These are phyloP conservation scores for Penstemon davidsonii DNA, from an alignment of 257 asterid species.

Conservation along the genomic window DNA sequence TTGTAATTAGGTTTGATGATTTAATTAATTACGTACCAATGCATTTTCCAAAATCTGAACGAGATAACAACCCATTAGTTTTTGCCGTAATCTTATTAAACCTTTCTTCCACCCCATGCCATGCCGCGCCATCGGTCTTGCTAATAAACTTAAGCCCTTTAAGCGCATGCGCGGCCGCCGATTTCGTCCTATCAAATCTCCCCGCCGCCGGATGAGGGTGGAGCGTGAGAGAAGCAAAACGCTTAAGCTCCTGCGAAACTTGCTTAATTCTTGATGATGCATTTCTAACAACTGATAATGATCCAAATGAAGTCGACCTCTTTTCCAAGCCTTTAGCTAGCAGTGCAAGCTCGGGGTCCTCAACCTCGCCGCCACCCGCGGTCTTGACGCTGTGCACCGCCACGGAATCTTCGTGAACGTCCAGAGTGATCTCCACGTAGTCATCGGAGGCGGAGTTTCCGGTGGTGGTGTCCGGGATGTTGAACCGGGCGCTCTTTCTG, in stretches of 20 bases:
- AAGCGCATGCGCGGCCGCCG: slow-evolving; percentile 76
- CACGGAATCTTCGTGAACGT: slow-evolving; percentile 50
- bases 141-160: slow-evolving; percentile 82
- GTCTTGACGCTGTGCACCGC: slow-evolving; percentile 90
- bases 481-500: slow-evolving; percentile 69
- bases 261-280: slow-evolving; percentile 54
- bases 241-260: slow-evolving; percentile 26
- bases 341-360: slow-evolving; percentile 81
- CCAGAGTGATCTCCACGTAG: slow-evolving; percentile 82
- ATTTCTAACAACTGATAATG: slow-evolving; percentile 44
- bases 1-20: neutral
- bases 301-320: slow-evolving; percentile 49
- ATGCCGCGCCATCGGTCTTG: slow-evolving; percentile 67
- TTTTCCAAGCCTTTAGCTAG: slow-evolving; percentile 74
- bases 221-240: slow-evolving; percentile 54
- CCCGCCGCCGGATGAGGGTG: slow-evolving; percentile 32
- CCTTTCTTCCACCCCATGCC: slow-evolving; percentile 73
- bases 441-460: neutral
- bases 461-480: slow-evolving; percentile 40
- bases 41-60: slow-evolving; percentile 74
- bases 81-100: slow-evolving; percentile 54
- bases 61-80: slow-evolving; percentile 60
- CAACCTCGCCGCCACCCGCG: slow-evolving; percentile 80
- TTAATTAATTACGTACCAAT: slow-evolving; percentile 49
- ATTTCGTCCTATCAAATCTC: slow-evolving; percentile 57